Evolutionary conservation across 495 filamentous ascomycete genomes (phyloP), one percentile per base, ranked within the genome.

Genomic region (Penicillium taxi): DNA sequence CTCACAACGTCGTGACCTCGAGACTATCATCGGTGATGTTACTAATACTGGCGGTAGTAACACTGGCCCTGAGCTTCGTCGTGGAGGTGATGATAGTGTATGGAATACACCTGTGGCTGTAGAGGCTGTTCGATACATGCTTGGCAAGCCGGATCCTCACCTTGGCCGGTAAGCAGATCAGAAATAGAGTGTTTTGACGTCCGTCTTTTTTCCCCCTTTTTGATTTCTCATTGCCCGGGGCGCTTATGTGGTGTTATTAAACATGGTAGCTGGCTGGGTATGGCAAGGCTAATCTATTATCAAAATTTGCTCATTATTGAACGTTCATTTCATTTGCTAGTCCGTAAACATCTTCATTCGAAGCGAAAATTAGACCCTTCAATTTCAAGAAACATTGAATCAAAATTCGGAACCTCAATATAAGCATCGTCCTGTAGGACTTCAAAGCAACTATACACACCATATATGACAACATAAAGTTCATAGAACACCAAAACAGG

Each of bases 1-100:
- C 48, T 84, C 78, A 5, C 91, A 98, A 69, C 83, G 82, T 52
- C 64, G 91, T 31, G 91, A 98, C 61, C 66, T 96, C 34, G 90
- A 96, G 56, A 78, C 89, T 7, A 79, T 96, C 26, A 61, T 90
- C 30, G 91, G 91, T 22, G 93, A 96, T 59, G 77, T 75, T 3
- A 70, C 70, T 26, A 68, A 80, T 17, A 79, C 80, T 6, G 81
- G 75, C 29, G 80, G 77, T 6, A 73, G 76, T 50, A 68, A 58
- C 14, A 69, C 58, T 26, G 73, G 70, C 21, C 69, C 71, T 13
- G 80, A 78, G 53, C 81, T 78, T 58, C 64, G 67, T 29, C 58
- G 70, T 24, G 77, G 77, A 18, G 77, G 76, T 9, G 28, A 44
- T 14, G 64, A 63, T 3, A 63, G 77, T 26, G 73, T 70, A 6